Conservation (phyloP, 2,329 filamentous ascomycete species). For the Fusarium sarcochroum region DNA sequence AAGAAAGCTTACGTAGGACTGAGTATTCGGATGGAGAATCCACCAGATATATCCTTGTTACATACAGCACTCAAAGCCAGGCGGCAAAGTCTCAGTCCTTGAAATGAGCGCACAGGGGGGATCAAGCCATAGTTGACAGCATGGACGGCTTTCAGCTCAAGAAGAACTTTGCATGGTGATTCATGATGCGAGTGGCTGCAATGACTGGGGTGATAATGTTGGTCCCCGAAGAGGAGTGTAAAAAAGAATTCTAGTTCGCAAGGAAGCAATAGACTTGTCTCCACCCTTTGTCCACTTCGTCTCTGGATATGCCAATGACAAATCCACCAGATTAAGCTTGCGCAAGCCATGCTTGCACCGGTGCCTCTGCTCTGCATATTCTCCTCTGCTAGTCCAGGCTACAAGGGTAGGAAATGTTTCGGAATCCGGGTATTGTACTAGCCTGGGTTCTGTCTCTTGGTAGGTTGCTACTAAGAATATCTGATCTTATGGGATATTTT, state of each 20-base stretch:
- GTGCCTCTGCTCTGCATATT: background rate
- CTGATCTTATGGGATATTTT: no score
- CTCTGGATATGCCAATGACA: conserved; percentile 1
- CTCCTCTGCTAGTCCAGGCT: background rate
- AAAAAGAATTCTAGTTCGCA: background rate
- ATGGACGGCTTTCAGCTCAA: conserved; percentile 1
- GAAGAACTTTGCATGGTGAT: background rate
- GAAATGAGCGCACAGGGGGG: background rate
- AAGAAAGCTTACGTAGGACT: background rate
- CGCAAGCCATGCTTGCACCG: background rate
- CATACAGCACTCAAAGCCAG: conserved; percentile 3
- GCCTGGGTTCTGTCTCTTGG: no score
- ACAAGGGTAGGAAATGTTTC: no score
- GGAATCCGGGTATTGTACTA: no score
- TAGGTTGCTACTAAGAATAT: no score
- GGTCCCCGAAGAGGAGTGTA: background rate
- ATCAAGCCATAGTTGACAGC: background rate
- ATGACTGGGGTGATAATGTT: conserved; percentile 1
- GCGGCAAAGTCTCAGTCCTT: conserved; percentile 6
- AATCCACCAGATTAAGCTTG: background rate
- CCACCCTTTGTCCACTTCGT: conserved; percentile 1
- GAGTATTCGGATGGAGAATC: conserved; percentile 9
- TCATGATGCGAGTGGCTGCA: conserved; percentile 10
- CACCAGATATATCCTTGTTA: conserved; percentile 34
- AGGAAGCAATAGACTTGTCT: background rate